Percentiles rank a stretch among this genome's conserved stretches.
phyloP scores from a whole-genome alignment of 2,329 filamentous ascomycete genomes.

The Epicoccum sorghinum region DNA sequence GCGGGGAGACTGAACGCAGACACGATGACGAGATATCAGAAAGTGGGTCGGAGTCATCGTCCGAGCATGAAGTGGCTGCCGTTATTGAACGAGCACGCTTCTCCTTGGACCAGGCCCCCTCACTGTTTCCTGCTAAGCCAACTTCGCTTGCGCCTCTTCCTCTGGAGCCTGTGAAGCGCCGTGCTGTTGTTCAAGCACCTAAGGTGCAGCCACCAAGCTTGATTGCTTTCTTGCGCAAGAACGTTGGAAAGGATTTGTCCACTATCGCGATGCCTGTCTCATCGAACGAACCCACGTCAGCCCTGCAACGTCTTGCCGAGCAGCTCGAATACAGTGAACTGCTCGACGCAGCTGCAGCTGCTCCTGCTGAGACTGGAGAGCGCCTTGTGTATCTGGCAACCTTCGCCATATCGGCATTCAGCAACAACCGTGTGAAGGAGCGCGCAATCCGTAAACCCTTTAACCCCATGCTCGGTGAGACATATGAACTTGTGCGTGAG shows the following conservation, averaged over 20 bases:
- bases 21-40: slow-evolving; percentile 53
- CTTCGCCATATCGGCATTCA: slow-evolving; percentile 89
- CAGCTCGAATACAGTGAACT: slow-evolving; percentile 89
- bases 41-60: slow-evolving; percentile 68
- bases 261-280: slow-evolving; percentile 98
- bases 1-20: slow-evolving; percentile 57
- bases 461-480: slow-evolving; percentile 95
- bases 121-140: slow-evolving; percentile 75
- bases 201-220: slow-evolving; percentile 85
- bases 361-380: slow-evolving; percentile 65
- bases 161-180: slow-evolving; percentile 69
- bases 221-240: slow-evolving; percentile 93
- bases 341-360: slow-evolving; percentile 68
- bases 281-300: slow-evolving; percentile 88
- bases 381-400: slow-evolving; percentile 84
- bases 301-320: slow-evolving; percentile 87
- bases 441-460: slow-evolving; percentile 94
- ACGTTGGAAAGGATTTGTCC: slow-evolving; percentile 95
- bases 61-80: slow-evolving; percentile 59
- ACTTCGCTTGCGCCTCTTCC: slow-evolving; percentile 81
- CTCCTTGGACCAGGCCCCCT: slow-evolving; percentile 45
- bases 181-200: slow-evolving; percentile 73
- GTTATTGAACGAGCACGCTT: slow-evolving; percentile 46
- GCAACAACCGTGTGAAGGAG: slow-evolving; percentile 81
- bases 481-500: slow-evolving; percentile 87